Evolutionary conservation across 1,284 basidiomycete genomes (phyloP), one percentile per base, ranked within the genome.

Genomic region (Meira miltonrushii): DNA sequence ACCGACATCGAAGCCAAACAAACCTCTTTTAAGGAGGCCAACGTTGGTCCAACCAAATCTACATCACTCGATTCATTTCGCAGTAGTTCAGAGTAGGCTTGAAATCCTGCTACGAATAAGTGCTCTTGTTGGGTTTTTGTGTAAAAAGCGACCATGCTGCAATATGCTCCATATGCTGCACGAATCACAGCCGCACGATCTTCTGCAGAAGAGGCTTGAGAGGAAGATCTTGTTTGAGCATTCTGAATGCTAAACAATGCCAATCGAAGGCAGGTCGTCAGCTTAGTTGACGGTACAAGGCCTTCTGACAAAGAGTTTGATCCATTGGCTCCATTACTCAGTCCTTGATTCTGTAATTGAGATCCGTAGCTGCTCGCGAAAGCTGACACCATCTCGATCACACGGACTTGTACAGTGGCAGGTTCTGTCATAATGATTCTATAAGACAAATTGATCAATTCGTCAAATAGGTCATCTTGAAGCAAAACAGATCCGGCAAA

Each of bases 341-440:
- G 7, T n/a, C n/a, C 37, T 57, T 39, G 62, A 28, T 71, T 66
- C 2, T 72, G 66, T 51, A 79, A 58, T 38, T 67, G 67, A 47
- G 71, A 66, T 19, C 80, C 80, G 57, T 87, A 84, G 55, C 84
- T 84, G 5, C 81, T 82, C 4, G 86, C 21, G 86, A 66, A 90
- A 84, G 12, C 82, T 81, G 1, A 83, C 37, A 94, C 80, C 21
- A 89, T 85, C 62, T 88, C 87, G 2, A 92, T 82, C 48, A 96
- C 83, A 62, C 88, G 84, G 0, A 85, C 79, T 72, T 92, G 89
- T 21, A 92, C 84, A n/a, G 21, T 12, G 0, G 88, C 85, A 0
- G 86, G 81, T 74, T 95, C 92, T 1, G 88, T 89, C 83, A 96
- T 86, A 0, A 88, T 88, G 78, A 96, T 86, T 1, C 94, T 85